Evolutionary conservation across 805 yeast species (phyloP).

Genomic region (Tetrapisispora iriomotensis): DNA sequence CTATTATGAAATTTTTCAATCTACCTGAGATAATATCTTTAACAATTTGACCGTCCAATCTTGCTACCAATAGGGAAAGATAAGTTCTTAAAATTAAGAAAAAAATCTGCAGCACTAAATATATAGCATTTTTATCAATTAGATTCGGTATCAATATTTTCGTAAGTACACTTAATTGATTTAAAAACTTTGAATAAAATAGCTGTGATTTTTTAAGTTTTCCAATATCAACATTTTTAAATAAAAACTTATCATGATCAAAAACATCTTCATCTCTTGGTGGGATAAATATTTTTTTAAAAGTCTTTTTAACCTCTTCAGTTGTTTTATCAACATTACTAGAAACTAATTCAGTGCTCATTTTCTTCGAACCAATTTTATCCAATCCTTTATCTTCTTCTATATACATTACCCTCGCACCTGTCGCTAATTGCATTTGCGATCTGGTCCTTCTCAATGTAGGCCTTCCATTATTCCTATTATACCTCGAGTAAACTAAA

Average conservation of each 20-base stretch:
- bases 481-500: background rate
- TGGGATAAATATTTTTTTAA: constrained; percentile 22
- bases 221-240: constrained; percentile 22
- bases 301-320: constrained; percentile 4
- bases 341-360: background rate
- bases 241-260: constrained; percentile 27
- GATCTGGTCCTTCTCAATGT: constrained; percentile 22
- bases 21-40: constrained; percentile 78
- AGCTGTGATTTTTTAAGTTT: constrained; percentile 15
- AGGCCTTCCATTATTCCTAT: constrained; percentile 5
- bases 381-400: constrained; percentile 16
- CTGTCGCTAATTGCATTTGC: constrained; percentile 21
- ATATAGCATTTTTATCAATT: constrained; percentile 53
- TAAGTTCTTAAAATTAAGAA: constrained; percentile 77
- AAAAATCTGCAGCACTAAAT: constrained; percentile 59
- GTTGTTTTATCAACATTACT: constrained; percentile 2
- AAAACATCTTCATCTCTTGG: constrained; percentile 24
- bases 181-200: constrained; percentile 54
- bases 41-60: constrained; percentile 85
- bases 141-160: constrained; percentile 70
- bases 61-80: constrained; percentile 76
- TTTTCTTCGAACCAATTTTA: background rate
- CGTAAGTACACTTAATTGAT: constrained; percentile 69
- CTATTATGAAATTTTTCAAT: constrained; percentile 63
- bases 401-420: constrained; percentile 27